Base-by-base conservation (phyloP, 192 early-diverging fungal species). In the Coemansia sp. region DNA sequence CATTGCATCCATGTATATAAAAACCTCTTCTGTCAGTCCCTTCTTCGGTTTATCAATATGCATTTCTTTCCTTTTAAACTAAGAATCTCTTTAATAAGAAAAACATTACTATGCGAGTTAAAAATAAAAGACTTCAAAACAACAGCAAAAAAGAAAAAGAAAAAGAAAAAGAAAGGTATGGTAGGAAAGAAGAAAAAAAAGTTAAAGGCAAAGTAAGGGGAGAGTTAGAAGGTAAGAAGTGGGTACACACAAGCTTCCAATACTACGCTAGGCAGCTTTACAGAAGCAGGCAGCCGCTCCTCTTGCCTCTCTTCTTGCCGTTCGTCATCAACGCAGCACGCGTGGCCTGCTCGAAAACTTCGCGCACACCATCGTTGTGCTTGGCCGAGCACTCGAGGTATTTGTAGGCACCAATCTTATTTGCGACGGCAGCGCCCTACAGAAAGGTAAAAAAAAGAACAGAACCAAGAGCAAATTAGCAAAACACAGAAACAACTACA, bases 381-480 rank as follows among this genome's bases (percentile, higher is more conserved):
- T 85, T 88, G 71, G 93, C 92, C 42, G 89, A 91, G 80, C 94
- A 96, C 83, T 96, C 93, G 48, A 93, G 68, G 81, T 95, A 94
- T 64, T 89, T 89, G 77, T 84, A 83, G 20, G 96, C 96, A 49
- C 85, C 82, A 77, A 98, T 95, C 71, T 88, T 86, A 34, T 89
- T 83, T n/a, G 95, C 94, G 56, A 93, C 88, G 18, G 68, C 83
- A 33, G 83, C 65, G 56, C 91, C 94, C 94, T 73, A 69, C 31
- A 33, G 33, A 90, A 66, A n/a, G 20, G 5, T 50, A 55, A 34
- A 34, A 31, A 61, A 18, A 57, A 17, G 63, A 66, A 56, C 20
- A 67, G 25, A 52, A 20, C 7, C 18, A 69, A 52, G 49, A 14
- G 42, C 42, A 69, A 63, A 25, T 63, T 55, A 64, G 59, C 36